Evolutionary conservation across 2,329 filamentous ascomycete genomes (phyloP), one percentile per base, ranked within the genome.

Genomic region (Clarireedia paspali): DNA sequence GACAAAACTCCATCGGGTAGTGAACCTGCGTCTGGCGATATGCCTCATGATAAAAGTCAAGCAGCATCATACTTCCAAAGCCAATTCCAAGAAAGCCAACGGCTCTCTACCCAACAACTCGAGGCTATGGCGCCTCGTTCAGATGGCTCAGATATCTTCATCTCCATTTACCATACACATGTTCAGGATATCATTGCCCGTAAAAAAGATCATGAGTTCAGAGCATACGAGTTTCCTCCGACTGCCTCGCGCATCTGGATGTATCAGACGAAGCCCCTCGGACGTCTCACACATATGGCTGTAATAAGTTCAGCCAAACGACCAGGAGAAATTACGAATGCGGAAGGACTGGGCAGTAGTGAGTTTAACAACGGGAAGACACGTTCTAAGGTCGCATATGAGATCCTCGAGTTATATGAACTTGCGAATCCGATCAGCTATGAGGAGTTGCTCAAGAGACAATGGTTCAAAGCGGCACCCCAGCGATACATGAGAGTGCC

Each of bases 201-300:
- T 1, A 70, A 68, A 2, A 77, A 78, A 54, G 73, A 81, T 54
- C 76, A 84, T 63, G 74, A 85, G 52, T 78, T 80, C 57, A 74
- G 82, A 45, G 69, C 71, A 15, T 84, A 80, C 70, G 76, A 73
- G 49, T 75, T 87, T 23, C 80, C 81, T 1, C 65, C 71, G 3
- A 72, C 75, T 15, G 79, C 84, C 5, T 72, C 69, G 17, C 80
- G 83, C n/a, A 74, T 85, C 62, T 87, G 84, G 84, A 72, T 87
- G 15, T 83, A 84, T 60, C 73, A 75, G 15, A 80, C 72, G 15
- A 70, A 64, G 34, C 78, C 74, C 0, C 64, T 68, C 9, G 73
- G 69, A n/a, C 69, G 77, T 55, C 67, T 87, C 7, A 76, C 72
- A 52, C 84, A 85, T 63, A 82, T 86, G 75, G 82, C 80, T 14